Percentiles rank a stretch among this genome's conserved stretches.
Evolutionary conservation across 306 rosid species (phyloP).

Genomic region (Citrullus mucosospermus): DNA sequence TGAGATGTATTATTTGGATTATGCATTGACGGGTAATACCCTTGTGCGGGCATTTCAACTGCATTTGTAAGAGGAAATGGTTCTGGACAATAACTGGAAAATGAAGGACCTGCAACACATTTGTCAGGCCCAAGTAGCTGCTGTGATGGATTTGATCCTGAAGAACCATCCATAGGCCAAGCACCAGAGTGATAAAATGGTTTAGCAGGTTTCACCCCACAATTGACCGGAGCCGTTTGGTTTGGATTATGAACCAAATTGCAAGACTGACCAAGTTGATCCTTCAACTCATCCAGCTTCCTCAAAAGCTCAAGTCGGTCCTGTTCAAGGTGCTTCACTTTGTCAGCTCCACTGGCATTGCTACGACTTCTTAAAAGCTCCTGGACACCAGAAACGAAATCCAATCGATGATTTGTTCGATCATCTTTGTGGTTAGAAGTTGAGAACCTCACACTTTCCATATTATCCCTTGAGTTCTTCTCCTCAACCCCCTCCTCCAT

Average conservation of each 20-base stretch:
- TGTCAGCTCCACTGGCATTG: slow-evolving; percentile 33
- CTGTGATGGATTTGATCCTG: slow-evolving; percentile 29
- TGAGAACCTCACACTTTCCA: slow-evolving; percentile 56
- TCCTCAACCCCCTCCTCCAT: slow-evolving; percentile 26
- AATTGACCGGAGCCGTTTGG: slow-evolving; percentile 37
- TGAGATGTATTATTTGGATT: slow-evolving; percentile 41
- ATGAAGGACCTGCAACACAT: slow-evolving; percentile 38
- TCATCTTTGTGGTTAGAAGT: slow-evolving; percentile 54
- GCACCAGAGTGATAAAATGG: slow-evolving; percentile 34
- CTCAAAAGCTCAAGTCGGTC: slow-evolving; percentile 81
- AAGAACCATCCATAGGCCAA: slow-evolving; percentile 41
- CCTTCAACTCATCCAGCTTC: slow-evolving; percentile 80
- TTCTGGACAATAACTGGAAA: slow-evolving; percentile 36
- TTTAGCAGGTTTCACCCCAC: slow-evolving; percentile 42
- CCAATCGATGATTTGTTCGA: slow-evolving; percentile 30
- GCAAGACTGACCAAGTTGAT: slow-evolving; percentile 65
- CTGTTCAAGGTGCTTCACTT: slow-evolving; percentile 59
- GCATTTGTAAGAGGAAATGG: slow-evolving; percentile 46
- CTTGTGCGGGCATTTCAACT: slow-evolving; percentile 33
- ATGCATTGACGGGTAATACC: slow-evolving; percentile 45
- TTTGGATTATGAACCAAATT: slow-evolving; percentile 38
- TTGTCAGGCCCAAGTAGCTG: slow-evolving; percentile 41
- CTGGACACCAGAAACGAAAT: slow-evolving; percentile 31
- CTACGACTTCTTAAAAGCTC: slow-evolving; percentile 33
- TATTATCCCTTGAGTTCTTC: slow-evolving; percentile 29